phyloP scores from a whole-genome alignment of 257 asterid genomes.

The Ehretia macrophylla region DNA sequence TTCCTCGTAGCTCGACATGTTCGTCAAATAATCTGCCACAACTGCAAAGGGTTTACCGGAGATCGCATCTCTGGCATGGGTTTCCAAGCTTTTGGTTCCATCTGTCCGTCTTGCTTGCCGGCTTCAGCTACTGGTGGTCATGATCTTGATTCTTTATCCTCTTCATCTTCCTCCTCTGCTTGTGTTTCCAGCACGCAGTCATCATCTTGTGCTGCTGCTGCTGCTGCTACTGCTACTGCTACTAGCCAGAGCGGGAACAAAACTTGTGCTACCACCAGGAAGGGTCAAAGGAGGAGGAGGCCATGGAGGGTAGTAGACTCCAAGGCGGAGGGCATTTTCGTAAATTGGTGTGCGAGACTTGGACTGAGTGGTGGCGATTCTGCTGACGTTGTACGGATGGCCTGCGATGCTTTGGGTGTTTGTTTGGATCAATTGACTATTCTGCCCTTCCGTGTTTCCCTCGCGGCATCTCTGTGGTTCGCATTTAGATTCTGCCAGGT shows the following conservation, averaged over 20 bases:
- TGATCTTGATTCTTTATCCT: constrained; percentile 15
- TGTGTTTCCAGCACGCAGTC: constrained; percentile 41
- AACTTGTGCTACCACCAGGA: too few relatives aligned
- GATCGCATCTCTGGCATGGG: constrained; percentile 8
- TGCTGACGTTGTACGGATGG: constrained; percentile 14
- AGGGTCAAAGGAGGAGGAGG: background rate
- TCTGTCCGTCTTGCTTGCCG: constrained; percentile 29
- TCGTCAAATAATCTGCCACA: constrained; percentile 36
- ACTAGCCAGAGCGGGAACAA: background rate
- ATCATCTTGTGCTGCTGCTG: background rate
- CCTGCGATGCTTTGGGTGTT: constrained; percentile 26
- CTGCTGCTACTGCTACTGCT: background rate
- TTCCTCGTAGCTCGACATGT: constrained; percentile 65
- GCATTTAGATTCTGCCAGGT: constrained; percentile 29
- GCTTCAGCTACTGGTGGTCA: constrained; percentile 8
- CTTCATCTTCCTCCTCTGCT: constrained; percentile 32
- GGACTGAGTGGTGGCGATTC: constrained; percentile 28
- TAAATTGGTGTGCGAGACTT: constrained; percentile 42
- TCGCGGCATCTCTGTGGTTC: constrained; percentile 64
- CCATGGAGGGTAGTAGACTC: background rate
- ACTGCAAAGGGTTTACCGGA: constrained; percentile 22
- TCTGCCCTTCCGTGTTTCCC: constrained; percentile 42
- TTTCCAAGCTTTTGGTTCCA: background rate
- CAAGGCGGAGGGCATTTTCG: constrained; percentile 37
- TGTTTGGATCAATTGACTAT: constrained; percentile 28